Conservation (phyloP, 176 grass and related monocot genomes). For the Triticum aestivum region DNA sequence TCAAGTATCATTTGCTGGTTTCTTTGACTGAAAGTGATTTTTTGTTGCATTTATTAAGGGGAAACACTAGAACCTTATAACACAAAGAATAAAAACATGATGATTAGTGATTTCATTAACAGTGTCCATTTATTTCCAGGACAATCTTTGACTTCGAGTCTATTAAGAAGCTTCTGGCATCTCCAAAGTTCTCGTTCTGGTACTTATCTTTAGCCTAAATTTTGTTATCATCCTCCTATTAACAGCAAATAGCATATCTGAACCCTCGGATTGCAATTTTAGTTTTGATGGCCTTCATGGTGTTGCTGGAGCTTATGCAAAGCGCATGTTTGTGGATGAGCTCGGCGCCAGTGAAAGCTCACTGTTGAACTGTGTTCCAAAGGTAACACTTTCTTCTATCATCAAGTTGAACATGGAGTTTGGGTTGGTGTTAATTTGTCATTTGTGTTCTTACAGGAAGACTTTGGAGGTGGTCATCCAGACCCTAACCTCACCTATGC, state of each 20-base stretch:
- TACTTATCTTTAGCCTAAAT: conserved; percentile 34
- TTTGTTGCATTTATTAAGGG: not conserved
- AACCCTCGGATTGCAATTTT: conserved; percentile 31
- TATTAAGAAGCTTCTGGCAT: conserved; percentile 80
- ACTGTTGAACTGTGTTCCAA: conserved; percentile 88
- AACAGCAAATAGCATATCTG: conserved; percentile 1
- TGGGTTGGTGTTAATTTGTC: conserved; percentile 5
- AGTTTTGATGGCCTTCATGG: conserved; percentile 97
- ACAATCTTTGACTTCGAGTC: conserved; percentile 88
- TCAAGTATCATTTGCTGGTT: not conserved
- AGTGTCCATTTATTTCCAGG: conserved; percentile 37
- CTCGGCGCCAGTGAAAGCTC: conserved; percentile 93
- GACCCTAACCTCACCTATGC: conserved; percentile 99
- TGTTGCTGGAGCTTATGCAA: conserved; percentile 91
- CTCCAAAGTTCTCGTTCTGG: conserved; percentile 97
- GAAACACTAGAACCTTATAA: not conserved
- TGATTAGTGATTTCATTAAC: conserved; percentile 19
- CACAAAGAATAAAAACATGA: not conserved
- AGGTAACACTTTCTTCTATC: conserved; percentile 43
- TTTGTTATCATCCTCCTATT: conserved; percentile 9
- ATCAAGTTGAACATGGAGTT: conserved; percentile 7
- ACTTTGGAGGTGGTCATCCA: conserved; percentile 95
- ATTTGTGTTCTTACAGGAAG: conserved; percentile 67
- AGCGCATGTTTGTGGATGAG: conserved; percentile 91
- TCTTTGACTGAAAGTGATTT: conserved; percentile 22